Evolutionary conservation across 192 early-diverging fungal genomes (phyloP).

Genomic region (Rhizophagus clarus): DNA sequence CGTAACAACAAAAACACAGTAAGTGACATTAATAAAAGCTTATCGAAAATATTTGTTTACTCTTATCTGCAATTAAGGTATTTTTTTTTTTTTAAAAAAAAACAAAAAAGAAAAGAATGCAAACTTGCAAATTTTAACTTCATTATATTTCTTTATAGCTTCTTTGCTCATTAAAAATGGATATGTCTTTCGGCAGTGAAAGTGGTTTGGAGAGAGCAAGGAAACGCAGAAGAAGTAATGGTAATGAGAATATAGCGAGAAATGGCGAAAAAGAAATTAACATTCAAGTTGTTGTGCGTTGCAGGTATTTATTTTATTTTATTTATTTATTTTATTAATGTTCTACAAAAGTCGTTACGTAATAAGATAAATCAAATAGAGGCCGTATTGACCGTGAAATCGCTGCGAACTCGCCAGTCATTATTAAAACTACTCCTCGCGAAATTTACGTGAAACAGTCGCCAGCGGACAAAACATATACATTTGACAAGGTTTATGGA

Average conservation of each 20-base stretch:
- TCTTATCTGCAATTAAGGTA: too few species aligned
- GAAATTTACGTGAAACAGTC: conserved; percentile 63
- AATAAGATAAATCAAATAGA: conserved; percentile 32
- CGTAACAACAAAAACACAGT: background rate
- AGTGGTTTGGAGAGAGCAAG: background rate
- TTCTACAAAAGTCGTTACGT: background rate
- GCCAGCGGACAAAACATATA: conserved; percentile 69
- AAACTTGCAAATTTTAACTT: too few species aligned
- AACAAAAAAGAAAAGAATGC: too few species aligned
- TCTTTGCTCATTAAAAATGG: background rate
- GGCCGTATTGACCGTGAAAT: conserved; percentile 59
- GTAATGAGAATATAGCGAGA: background rate
- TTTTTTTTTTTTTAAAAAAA: too few species aligned
- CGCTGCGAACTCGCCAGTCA: conserved; percentile 63
- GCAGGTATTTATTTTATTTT: conserved; percentile 54
- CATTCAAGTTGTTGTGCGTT: conserved; percentile 81
- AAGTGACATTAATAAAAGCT: too few species aligned
- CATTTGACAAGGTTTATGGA: conserved; percentile 91
- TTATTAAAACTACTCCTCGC: conserved; percentile 60
- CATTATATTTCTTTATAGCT: too few species aligned
- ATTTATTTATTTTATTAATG: background rate
- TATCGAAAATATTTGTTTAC: too few species aligned
- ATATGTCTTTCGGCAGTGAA: conserved; percentile 1
- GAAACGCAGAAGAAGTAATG: conserved; percentile 7
- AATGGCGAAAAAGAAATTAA: conserved; percentile 64